These are phyloP conservation scores for Naegleria fowleri DNA, from an alignment of 208 protist genomes.

Conservation along the genomic window DNA sequence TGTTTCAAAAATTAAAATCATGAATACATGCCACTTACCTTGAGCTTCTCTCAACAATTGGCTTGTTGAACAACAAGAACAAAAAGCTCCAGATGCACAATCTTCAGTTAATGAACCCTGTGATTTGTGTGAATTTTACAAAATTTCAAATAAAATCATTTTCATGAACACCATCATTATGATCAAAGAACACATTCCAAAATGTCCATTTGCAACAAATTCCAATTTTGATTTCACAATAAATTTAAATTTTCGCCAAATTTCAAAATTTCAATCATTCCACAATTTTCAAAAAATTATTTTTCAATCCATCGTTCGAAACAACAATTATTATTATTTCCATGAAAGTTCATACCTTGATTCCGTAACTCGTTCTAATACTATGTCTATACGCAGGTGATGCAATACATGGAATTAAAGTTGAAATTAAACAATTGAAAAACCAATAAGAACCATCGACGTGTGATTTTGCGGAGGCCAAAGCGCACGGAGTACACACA, in stretches of 20 bases:
- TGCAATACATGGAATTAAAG: not conserved
- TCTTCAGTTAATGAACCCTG: not conserved
- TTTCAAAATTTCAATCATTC: not conserved
- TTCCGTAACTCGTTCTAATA: not conserved
- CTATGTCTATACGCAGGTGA: not conserved
- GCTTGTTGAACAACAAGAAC: not conserved
- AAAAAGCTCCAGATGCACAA: not conserved
- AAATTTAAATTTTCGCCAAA: too few species aligned
- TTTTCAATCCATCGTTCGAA: not conserved
- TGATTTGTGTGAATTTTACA: too few species aligned
- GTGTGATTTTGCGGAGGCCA: not conserved
- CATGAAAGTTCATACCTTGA: not conserved
- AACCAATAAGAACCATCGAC: not conserved
- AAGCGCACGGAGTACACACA: not conserved
- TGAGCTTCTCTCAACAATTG: not conserved
- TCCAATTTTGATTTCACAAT: too few species aligned
- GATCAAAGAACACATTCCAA: too few species aligned
- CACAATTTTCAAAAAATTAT: not conserved
- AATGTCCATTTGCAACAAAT: too few species aligned
- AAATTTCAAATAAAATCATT: not conserved
- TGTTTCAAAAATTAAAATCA: too few species aligned
- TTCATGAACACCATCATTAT: not conserved
- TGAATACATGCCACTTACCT: not conserved
- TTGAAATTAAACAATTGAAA: constrained; percentile 4
- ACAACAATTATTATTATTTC: too few species aligned